These are phyloP conservation scores for Paramecium bursaria DNA, from an alignment of 73 alveolate genomes.

Conservation along the genomic window DNA sequence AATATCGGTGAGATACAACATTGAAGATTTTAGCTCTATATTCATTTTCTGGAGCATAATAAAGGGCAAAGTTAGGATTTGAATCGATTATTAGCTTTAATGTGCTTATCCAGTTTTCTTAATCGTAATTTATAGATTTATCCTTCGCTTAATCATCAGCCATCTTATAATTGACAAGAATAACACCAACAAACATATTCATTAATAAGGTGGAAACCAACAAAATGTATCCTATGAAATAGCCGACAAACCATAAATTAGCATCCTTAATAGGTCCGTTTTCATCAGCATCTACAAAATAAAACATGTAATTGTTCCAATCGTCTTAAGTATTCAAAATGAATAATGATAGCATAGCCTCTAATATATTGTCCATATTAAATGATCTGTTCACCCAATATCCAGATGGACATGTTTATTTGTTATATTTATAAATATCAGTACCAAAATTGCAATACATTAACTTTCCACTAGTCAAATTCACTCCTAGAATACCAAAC, in stretches of 20 bases:
- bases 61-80: slow-evolving; percentile 75
- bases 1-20: slow-evolving; percentile 61
- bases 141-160: slow-evolving; percentile 79
- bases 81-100: slow-evolving; percentile 69
- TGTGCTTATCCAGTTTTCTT: slow-evolving; percentile 81
- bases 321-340: slow-evolving; percentile 89
- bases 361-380: slow-evolving; percentile 88
- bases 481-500: slow-evolving; percentile 84
- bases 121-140: slow-evolving; percentile 62
- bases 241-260: slow-evolving; percentile 60
- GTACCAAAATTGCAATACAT: slow-evolving; percentile 70
- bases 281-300: slow-evolving; percentile 72
- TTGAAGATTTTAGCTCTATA: slow-evolving; percentile 58
- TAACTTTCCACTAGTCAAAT: slow-evolving; percentile 79
- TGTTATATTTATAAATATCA: background rate
- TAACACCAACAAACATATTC: slow-evolving; percentile 95
- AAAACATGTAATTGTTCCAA: slow-evolving; percentile 93
- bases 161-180: slow-evolving; percentile 88
- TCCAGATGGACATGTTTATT: background rate
- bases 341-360: slow-evolving; percentile 85
- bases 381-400: slow-evolving; percentile 76
- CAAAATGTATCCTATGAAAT: slow-evolving; percentile 85
- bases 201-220: slow-evolving; percentile 87
- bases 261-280: slow-evolving; percentile 63
- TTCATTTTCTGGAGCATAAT: slow-evolving; percentile 69